A percentile compares a stretch with the other conserved stretches of the same genome.
These are phyloP conservation scores for Dictyostelium discoideum DNA, from an alignment of 78 protist species.

Conservation along the genomic window DNA sequence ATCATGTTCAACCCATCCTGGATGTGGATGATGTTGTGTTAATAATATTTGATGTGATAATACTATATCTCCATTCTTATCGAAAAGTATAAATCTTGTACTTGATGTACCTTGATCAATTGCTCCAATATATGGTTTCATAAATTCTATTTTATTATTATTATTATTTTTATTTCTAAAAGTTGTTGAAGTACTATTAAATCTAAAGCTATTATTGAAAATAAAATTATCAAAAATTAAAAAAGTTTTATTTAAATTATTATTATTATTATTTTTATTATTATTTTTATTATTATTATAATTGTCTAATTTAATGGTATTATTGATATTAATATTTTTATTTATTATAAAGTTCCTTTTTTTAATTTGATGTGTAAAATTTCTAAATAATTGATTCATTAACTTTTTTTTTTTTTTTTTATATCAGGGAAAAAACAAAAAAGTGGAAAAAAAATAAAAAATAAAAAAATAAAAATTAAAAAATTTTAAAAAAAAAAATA, in stretches of 20 bases:
- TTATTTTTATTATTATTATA: too few relatives aligned
- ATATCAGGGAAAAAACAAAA: background rate
- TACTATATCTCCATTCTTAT: slow-evolving; percentile 22
- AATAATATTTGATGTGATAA: slow-evolving; percentile 72
- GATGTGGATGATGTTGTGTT: slow-evolving; percentile 75
- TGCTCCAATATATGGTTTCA: slow-evolving; percentile 77
- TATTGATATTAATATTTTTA: background rate
- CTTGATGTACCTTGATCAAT: slow-evolving; percentile 98
- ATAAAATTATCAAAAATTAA: background rate
- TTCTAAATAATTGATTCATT: background rate
- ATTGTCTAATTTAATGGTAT: background rate
- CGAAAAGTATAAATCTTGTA: slow-evolving; percentile 91
- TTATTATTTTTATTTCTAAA: background rate
- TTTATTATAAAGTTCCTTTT: background rate
- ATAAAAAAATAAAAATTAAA: background rate
- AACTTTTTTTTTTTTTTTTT: background rate
- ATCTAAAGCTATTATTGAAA: background rate
- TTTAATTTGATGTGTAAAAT: background rate
- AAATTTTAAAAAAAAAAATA: background rate
- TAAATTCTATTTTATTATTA: background rate
- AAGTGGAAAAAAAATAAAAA: background rate
- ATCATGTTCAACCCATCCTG: slow-evolving; percentile 95
- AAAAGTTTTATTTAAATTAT: background rate
- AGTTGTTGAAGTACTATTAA: background rate
- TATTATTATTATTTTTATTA: too few relatives aligned